A percentile compares a stretch with the other conserved stretches of the same genome.
Conservation (phyloP, 2,329 filamentous ascomycete genomes). For the Xylaria hypoxylon region DNA sequence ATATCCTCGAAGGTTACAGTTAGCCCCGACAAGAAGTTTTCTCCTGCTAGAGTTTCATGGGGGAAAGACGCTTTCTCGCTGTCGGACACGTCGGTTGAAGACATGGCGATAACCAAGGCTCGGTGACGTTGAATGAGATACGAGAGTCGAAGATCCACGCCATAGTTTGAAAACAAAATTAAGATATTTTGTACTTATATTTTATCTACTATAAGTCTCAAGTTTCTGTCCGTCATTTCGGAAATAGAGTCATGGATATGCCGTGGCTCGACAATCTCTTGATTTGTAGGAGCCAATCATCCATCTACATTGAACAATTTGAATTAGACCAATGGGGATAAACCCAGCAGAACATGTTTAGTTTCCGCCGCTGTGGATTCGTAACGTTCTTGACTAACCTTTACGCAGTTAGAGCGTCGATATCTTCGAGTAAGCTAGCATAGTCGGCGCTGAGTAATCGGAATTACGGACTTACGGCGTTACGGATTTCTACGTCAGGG, state of each 20-base stretch:
- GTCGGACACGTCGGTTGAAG: conserved; percentile 6
- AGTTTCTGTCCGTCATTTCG: neutral
- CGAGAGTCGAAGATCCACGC: neutral
- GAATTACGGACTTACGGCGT: conserved; percentile 25
- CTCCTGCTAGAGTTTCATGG: neutral
- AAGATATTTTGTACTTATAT: neutral
- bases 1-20: conserved; percentile 21
- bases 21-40: conserved; percentile 4
- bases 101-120: conserved; percentile 2
- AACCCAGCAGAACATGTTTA: neutral
- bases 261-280: conserved; percentile 1
- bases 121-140: neutral
- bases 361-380: neutral
- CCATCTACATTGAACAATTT: neutral
- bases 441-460: neutral
- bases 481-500: neutral
- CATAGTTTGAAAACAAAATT: neutral
- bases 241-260: neutral
- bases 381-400: neutral
- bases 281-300: neutral
- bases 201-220: neutral
- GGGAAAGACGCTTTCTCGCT: conserved; percentile 2
- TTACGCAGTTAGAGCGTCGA: neutral
- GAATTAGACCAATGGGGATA: neutral
- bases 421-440: neutral